Conservation (phyloP, 345 rosid species). For the Microcos paniculata region DNA sequence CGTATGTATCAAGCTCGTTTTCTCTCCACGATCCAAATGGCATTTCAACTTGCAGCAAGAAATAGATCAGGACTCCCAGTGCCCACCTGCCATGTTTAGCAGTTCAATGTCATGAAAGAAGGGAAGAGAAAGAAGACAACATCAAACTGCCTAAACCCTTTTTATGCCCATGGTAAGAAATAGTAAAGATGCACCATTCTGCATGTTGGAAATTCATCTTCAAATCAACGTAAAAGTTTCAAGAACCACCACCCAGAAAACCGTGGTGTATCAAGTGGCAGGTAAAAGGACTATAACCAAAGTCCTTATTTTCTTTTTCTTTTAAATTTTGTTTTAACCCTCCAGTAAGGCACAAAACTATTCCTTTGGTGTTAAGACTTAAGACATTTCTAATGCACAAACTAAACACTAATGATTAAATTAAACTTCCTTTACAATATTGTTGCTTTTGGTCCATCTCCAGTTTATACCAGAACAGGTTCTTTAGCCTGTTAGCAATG, state of each 20-base stretch:
- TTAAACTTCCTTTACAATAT: no score
- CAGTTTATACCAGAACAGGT: no score
- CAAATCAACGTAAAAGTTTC: background rate
- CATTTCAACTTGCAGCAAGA: slow-evolving; percentile 79
- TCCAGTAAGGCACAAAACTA: background rate
- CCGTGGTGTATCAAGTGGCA: slow-evolving; percentile 43
- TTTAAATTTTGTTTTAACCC: background rate
- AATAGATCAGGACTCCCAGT: slow-evolving; percentile 77
- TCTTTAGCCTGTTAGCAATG: no score
- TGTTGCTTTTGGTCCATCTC: no score
- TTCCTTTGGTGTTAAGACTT: background rate
- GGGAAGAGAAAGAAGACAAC: background rate
- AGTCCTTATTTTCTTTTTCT: background rate
- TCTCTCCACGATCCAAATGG: slow-evolving; percentile 93
- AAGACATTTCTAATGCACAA: background rate
- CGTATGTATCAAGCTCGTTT: slow-evolving; percentile 65
- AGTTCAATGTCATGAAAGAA: background rate
- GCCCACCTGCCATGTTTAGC: slow-evolving; percentile 66
- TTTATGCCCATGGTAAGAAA: background rate
- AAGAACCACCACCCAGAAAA: no score
- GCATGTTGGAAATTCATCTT: background rate
- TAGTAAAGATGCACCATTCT: background rate
- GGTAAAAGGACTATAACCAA: background rate
- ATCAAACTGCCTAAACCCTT: background rate
- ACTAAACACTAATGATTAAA: no score